A percentile compares a stretch with the other conserved stretches of the same genome.
Evolutionary conservation across 176 grass and related monocot species (phyloP).

Genomic region (Thalia dealbata): DNA sequence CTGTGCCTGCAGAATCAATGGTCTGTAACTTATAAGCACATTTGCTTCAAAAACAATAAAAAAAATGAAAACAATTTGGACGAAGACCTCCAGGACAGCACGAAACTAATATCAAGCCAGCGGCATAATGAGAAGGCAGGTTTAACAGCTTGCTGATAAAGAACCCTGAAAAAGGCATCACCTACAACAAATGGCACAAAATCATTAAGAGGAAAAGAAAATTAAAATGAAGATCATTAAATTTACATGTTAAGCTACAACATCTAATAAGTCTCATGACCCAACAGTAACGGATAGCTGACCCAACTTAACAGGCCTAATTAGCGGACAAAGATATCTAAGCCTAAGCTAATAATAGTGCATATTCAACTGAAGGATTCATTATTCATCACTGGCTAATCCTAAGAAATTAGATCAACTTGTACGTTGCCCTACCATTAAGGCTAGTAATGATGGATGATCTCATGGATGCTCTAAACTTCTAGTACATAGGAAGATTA

Average conservation of each 20-base stretch:
- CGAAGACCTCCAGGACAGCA: slow-evolving; percentile 79
- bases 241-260: neutral
- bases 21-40: slow-evolving; percentile 25
- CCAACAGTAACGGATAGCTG: too few relatives aligned
- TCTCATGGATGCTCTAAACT: too few relatives aligned
- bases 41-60: slow-evolving; percentile 2
- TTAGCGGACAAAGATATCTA: too few relatives aligned
- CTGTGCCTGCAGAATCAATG: slow-evolving; percentile 52
- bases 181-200: slow-evolving; percentile 27
- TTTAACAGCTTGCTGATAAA: slow-evolving; percentile 67
- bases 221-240: neutral
- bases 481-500: too few relatives aligned
- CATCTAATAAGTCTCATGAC: too few relatives aligned
- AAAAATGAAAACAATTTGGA: neutral
- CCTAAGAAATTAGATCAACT: too few relatives aligned
- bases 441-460: too few relatives aligned
- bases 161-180: slow-evolving; percentile 78
- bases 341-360: too few relatives aligned
- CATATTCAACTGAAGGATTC: too few relatives aligned
- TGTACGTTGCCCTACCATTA: too few relatives aligned
- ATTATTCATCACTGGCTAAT: too few relatives aligned
- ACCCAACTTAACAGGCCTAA: too few relatives aligned
- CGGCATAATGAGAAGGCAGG: slow-evolving; percentile 75
- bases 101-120: slow-evolving; percentile 63
- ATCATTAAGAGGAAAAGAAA: neutral